Base-by-base conservation (phyloP, 2,329 filamentous ascomycete genomes). In the Curvularia sp. region DNA sequence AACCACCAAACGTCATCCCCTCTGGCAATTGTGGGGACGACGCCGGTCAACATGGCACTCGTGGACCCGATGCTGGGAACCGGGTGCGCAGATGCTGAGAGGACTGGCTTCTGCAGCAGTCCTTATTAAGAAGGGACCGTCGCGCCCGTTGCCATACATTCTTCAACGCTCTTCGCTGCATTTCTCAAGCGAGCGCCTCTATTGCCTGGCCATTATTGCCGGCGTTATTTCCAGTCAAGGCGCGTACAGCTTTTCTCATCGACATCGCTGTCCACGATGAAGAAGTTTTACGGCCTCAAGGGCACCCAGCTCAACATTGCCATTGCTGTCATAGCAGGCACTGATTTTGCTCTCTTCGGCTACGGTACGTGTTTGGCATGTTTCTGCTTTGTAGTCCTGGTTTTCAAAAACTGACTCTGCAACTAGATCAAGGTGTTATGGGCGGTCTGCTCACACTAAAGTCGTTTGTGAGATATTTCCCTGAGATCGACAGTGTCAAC, bases 251-350 rank as follows among this genome's bases (percentile, higher is more conserved):
- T n/a, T 38, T 38, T 31, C 35, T 35, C 35, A 49, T 24, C 28
- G 24, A 8, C 35, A 26, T 51, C 10, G 44, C 42, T 38, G 18
- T 26, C 20, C 54, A 62, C 51, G 24, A 66, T 68, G 67, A 69
- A 70, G 58, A 79, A 76, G 58, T 91, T 84, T 70, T 86, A 89
- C 66, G 89, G 89, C 75, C 83, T 91, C 61, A 83, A 83, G 55
- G 89, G 89, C 79, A 79, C 83, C 33, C 77, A 78, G 75, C 85
- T 92, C 64, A 90, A 78, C 48, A 89, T 79, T 83, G 88, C 88
- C 53, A 86, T 92, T 66, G 86, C 87, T 61, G 78, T 87, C n/a
- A 84, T 92, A 68, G 89, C 89, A 57, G 89, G 89, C 69, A 85
- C 88, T 49, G 89, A 91, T 76, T 91, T 91, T 72, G 79, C 90